Conservation (phyloP, 768 basidiomycete genomes). For the Dentipellis fragilis region DNA sequence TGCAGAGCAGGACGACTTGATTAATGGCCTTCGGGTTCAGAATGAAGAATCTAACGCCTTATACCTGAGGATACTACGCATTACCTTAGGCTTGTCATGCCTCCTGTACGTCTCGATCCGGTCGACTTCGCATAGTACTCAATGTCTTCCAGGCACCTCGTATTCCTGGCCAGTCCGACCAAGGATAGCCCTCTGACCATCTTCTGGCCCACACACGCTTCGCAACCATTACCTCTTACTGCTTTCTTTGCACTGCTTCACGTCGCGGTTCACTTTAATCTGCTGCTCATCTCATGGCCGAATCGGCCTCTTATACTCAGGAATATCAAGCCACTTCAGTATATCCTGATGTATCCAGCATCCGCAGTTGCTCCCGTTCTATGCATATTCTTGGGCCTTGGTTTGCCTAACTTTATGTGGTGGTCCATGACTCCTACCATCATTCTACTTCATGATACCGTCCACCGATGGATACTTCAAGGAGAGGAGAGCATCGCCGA, state of each 20-base stretch:
- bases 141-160: slow-evolving; percentile 31
- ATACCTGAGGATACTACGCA: slow-evolving; percentile 30
- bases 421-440: slow-evolving; percentile 8
- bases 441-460: slow-evolving; percentile 2
- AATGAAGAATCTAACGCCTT: slow-evolving; percentile 33
- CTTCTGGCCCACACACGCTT: slow-evolving; percentile 18
- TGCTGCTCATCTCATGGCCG: background rate
- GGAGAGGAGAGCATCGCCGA: slow-evolving; percentile 37
- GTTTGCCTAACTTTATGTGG: slow-evolving; percentile 7
- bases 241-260: slow-evolving; percentile 14
- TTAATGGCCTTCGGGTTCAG: slow-evolving; percentile 36
- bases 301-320: background rate
- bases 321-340: background rate
- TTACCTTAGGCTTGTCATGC: background rate
- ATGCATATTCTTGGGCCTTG: slow-evolving; percentile 5
- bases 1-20: slow-evolving; percentile 52
- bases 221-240: slow-evolving; percentile 4
- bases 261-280: slow-evolving; percentile 2
- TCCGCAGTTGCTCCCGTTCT: slow-evolving; percentile 38
- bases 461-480: slow-evolving; percentile 30
- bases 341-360: slow-evolving; percentile 21
- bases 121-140: slow-evolving; percentile 7
- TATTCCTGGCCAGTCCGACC: slow-evolving; percentile 28
- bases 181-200: slow-evolving; percentile 37
- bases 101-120: slow-evolving; percentile 8